These are phyloP conservation scores for Geum urbanum DNA, from an alignment of 306 rosid species.

Conservation along the genomic window DNA sequence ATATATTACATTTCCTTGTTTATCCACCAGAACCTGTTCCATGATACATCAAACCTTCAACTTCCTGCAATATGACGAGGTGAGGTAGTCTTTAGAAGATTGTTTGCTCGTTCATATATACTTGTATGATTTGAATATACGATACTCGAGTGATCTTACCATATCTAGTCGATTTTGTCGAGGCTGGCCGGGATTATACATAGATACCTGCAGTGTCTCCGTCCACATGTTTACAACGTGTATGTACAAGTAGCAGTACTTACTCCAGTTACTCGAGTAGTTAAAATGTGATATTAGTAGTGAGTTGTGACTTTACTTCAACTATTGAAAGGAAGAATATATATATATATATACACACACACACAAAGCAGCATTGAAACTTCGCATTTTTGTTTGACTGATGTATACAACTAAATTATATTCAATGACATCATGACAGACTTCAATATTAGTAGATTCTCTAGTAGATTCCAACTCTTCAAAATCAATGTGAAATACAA, in stretches of 20 bases:
- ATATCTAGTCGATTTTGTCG: background rate
- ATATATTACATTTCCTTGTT: background rate
- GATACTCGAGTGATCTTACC: background rate
- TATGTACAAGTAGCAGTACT: too few relatives aligned
- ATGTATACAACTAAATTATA: background rate
- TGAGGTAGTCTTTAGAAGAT: too few relatives aligned
- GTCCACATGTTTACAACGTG: background rate
- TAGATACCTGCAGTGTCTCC: background rate
- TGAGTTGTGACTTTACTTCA: background rate
- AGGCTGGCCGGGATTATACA: too few relatives aligned
- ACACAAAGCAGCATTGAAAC: constrained; percentile 34
- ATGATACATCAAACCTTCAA: background rate
- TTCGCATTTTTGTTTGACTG: constrained; percentile 24
- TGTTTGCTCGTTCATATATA: background rate
- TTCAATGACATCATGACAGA: background rate
- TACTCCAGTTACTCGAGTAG: too few relatives aligned
- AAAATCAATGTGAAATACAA: background rate
- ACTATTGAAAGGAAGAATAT: background rate
- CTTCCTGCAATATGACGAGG: background rate
- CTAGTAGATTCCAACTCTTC: background rate
- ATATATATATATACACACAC: too few relatives aligned
- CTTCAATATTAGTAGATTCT: too few relatives aligned
- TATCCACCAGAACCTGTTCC: background rate
- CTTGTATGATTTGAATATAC: background rate
- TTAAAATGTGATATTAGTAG: background rate